Base-by-base conservation (phyloP, 352 stramenopile genomes). In the Thalassiosira ordinaria region DNA sequence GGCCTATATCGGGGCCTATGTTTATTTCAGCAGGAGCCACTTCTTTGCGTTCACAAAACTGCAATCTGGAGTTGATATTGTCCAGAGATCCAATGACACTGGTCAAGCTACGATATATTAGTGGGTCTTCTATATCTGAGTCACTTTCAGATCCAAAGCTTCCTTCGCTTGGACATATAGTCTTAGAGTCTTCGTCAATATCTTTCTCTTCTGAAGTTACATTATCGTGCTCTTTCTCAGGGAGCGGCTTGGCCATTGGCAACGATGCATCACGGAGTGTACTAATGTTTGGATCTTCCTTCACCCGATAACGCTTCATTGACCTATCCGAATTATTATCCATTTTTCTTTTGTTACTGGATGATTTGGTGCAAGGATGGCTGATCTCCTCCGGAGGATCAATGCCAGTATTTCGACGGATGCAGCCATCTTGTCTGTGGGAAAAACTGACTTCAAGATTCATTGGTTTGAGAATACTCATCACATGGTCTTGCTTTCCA, bases 351-450 rank as follows among this genome's bases (percentile, higher is more conserved):
- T 59, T 59, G 35, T n/a, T 74, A 24, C 57, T 18, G 26, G 26
- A 29, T 63, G 44, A 20, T 61, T 68, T 27, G n/a, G 33, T 60
- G 44, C 7, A 60, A 6, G 29, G 7, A 14, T 39, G n/a, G 14
- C 41, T 77, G 39, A 53, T 74, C 72, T 73, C 59, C 51, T 79
- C 70, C 9, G 74, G 74, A 24, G 74, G 74, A 64, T 82, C 74
- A 37, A 82, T 66, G 22, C 57, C 22, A 66, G 37, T 6, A n/a
- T 39, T 49, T 51, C 26, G 60, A 39, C n/a, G 46, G 0, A 52
- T 22, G 20, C 44, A 3, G 18, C 62, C 20, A 39, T 65, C 55
- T 18, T 60, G 35, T 11, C 44, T 33, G 14, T 22, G 33, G 27
- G 60, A 82, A 39, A 67, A 67, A 46, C 18, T 77, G n/a, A 49